Conservation (phyloP, 148 eudicot species). For the Agrostemma githago region DNA sequence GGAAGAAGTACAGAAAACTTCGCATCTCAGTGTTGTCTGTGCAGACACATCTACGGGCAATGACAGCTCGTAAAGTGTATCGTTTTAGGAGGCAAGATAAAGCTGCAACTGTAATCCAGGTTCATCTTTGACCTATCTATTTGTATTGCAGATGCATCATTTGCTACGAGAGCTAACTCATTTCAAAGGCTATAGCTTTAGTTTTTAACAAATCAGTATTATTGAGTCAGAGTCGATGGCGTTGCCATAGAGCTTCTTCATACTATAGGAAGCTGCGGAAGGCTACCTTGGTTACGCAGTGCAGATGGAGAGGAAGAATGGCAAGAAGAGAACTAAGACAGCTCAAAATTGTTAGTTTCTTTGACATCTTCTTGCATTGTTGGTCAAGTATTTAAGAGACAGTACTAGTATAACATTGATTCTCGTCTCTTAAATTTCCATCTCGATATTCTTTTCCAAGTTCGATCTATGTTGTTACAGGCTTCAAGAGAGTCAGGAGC, state of each 20-base stretch:
- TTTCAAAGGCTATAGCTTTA: constrained; percentile 9
- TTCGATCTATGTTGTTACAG: constrained; percentile 37
- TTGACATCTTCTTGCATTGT: constrained; percentile 1
- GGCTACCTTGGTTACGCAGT: constrained; percentile 71
- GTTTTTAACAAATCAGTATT: constrained; percentile 17
- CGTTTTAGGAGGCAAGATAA: constrained; percentile 59
- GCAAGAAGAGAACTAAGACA: constrained; percentile 68
- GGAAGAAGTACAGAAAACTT: constrained; percentile 51
- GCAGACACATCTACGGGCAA: constrained; percentile 65
- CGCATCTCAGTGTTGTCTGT: constrained; percentile 55
- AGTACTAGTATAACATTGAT: constrained; percentile 7
- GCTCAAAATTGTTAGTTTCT: constrained; percentile 75
- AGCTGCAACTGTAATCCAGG: constrained; percentile 79
- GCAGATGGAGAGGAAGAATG: constrained; percentile 85
- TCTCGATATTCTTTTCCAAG: background rate
- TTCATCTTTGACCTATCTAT: constrained; percentile 20
- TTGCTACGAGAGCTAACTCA: background rate
- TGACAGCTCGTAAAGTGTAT: constrained; percentile 66
- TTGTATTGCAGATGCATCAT: constrained; percentile 12
- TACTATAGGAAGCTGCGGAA: constrained; percentile 60
- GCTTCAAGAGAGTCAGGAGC: constrained; percentile 98
- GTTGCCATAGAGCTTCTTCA: constrained; percentile 62
- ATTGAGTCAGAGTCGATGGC: constrained; percentile 60
- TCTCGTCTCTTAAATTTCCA: background rate
- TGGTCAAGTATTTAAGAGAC: background rate